A percentile compares a stretch with the other conserved stretches of the same genome.
These are phyloP conservation scores for Vickermania ingenoplastis DNA, from an alignment of 208 protist genomes.

Conservation along the genomic window DNA sequence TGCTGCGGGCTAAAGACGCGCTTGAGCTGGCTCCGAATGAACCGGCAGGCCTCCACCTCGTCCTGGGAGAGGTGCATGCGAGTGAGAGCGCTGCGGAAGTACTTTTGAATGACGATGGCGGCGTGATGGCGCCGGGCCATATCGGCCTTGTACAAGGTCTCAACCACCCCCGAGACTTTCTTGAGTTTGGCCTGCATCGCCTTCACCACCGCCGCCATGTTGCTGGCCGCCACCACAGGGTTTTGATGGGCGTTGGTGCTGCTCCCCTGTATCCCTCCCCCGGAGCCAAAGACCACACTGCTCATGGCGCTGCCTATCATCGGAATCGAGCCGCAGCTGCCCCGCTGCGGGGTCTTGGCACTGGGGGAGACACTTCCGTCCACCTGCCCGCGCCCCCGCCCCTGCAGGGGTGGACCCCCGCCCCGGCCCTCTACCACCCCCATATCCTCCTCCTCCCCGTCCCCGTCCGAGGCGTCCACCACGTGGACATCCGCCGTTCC, in stretches of 20 bases:
- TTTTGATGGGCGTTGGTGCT: background rate
- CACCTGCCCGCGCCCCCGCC: no score
- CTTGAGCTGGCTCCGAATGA: constrained; percentile 36
- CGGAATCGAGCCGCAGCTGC: background rate
- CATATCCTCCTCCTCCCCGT: no score
- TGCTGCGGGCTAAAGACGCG: background rate
- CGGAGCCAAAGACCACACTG: no score
- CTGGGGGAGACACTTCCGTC: background rate
- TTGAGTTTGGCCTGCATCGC: constrained; percentile 74
- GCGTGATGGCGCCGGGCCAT: constrained; percentile 42
- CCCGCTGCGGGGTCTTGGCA: background rate
- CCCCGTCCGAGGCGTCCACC: no score
- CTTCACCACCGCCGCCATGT: constrained; percentile 25
- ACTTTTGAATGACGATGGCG: constrained; percentile 47
- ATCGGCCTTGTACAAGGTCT: constrained; percentile 58
- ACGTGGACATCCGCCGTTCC: no score
- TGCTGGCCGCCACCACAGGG: no score
- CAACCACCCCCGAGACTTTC: constrained; percentile 42
- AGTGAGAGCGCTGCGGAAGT: constrained; percentile 34
- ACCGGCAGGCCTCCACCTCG: constrained; percentile 15
- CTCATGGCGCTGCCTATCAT: no score
- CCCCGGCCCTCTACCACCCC: no score
- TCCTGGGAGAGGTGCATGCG: constrained; percentile 30
- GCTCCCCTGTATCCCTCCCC: no score
- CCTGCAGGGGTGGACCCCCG: no score